Percentiles rank a stretch among this genome's conserved stretches.
Conservation (phyloP, 306 rosid genomes). For the Ammopiptanthus mongolicus region DNA sequence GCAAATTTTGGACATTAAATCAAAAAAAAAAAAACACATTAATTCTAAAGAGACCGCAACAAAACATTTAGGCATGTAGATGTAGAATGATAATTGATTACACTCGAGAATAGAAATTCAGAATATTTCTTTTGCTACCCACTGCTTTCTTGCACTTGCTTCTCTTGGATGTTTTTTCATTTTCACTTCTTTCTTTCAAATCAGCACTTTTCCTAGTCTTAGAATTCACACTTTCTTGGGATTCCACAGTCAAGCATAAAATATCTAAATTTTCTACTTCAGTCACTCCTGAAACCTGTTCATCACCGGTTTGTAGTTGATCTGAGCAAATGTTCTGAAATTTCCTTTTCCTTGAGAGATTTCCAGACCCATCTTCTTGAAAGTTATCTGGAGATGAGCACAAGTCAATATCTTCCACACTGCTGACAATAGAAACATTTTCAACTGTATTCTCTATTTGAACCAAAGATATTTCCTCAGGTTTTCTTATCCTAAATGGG, state of each 20-base stretch:
- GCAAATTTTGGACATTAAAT: not conserved
- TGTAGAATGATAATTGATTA: constrained; percentile 34
- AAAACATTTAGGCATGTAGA: not conserved
- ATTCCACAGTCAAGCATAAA: constrained; percentile 30
- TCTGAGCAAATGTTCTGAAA: constrained; percentile 21
- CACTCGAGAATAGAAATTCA: constrained; percentile 77
- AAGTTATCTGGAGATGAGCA: constrained; percentile 25
- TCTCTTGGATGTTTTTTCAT: constrained; percentile 48
- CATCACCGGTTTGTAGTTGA: constrained; percentile 27
- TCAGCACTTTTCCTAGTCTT: constrained; percentile 20
- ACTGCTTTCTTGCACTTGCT: constrained; percentile 37
- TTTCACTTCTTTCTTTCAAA: constrained; percentile 37
- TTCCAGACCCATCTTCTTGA: constrained; percentile 14
- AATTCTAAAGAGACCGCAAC: not conserved
- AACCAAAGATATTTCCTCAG: constrained; percentile 30
- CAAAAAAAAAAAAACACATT: not conserved
- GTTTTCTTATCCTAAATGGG: constrained; percentile 65
- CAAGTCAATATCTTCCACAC: constrained; percentile 30
- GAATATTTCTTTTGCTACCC: constrained; percentile 40
- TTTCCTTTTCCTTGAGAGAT: constrained; percentile 49
- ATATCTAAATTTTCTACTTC: constrained; percentile 40
- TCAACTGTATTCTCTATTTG: constrained; percentile 22
- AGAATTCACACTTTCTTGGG: constrained; percentile 74
- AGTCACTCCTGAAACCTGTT: constrained; percentile 47
- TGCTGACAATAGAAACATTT: constrained; percentile 23